Evolutionary conservation across 371 early-diverging fungal genomes (phyloP).

Genomic region (Actinomortierella wolfii): DNA sequence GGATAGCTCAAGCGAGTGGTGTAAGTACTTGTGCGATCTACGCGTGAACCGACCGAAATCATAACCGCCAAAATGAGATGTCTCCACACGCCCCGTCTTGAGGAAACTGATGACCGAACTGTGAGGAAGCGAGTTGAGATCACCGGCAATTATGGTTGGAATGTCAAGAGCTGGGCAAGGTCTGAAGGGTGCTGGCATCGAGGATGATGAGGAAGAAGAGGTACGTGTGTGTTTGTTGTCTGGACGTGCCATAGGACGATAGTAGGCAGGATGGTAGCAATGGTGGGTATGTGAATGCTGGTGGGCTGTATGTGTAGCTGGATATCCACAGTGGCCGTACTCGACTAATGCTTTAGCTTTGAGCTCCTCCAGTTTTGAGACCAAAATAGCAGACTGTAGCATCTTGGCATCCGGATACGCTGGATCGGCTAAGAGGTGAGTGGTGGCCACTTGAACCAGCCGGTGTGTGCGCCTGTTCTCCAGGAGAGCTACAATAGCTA

Average conservation of each 20-base stretch:
- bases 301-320: constrained; percentile 12
- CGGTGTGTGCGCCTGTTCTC: constrained; percentile 73
- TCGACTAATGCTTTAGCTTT: constrained; percentile 40
- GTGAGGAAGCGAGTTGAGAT: constrained; percentile 93
- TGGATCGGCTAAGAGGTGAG: constrained; percentile 92
- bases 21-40: constrained; percentile 59
- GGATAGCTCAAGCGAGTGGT: constrained; percentile 74
- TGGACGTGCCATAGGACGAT: constrained; percentile 19
- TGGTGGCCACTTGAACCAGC: constrained; percentile 84
- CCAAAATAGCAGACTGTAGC: constrained; percentile 92
- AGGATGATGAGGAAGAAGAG: neutral
- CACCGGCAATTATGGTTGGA: constrained; percentile 89
- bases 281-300: no score
- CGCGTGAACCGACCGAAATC: constrained; percentile 86
- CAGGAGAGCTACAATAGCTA: constrained; percentile 85
- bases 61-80: constrained; percentile 78
- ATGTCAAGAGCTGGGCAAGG: constrained; percentile 20
- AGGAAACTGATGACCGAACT: constrained; percentile 91
- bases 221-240: neutral
- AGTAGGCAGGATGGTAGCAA: neutral
- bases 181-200: constrained; percentile 2
- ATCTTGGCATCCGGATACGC: constrained; percentile 94
- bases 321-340: no score
- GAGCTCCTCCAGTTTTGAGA: constrained; percentile 79
- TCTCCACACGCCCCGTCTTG: constrained; percentile 59